Evolutionary conservation across 176 grass and related monocot species (phyloP).

Genomic region (Elymus sibiricus): DNA sequence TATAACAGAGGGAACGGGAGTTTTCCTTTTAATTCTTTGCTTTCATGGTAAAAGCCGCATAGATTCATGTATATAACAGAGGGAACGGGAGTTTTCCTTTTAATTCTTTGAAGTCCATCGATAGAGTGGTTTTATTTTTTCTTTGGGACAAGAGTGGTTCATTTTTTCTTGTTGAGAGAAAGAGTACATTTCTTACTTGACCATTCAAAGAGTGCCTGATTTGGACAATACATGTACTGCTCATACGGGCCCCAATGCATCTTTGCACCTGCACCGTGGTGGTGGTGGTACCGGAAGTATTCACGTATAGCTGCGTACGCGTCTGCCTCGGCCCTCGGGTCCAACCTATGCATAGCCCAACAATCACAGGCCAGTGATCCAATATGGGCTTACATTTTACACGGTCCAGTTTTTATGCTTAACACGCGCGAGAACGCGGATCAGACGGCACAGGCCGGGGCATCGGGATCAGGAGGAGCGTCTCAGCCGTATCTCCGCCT

Average conservation of each 20-base stretch:
- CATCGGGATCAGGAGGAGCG: background rate
- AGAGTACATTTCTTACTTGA: background rate
- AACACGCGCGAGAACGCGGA: background rate
- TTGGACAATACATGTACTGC: background rate
- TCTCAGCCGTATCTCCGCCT: background rate
- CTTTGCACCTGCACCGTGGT: background rate
- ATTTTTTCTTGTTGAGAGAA: too few species aligned
- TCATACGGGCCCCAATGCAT: background rate
- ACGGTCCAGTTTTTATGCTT: background rate
- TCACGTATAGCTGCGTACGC: background rate
- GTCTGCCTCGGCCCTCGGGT: background rate
- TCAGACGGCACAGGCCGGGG: background rate
- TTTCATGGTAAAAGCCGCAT: background rate
- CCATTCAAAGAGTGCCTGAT: background rate
- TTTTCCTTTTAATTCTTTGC: background rate
- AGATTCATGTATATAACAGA: background rate
- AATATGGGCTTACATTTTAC: conserved; percentile 3
- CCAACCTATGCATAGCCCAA: background rate
- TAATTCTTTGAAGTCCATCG: background rate
- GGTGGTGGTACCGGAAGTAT: background rate
- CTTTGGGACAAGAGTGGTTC: too few species aligned
- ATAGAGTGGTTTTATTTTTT: too few species aligned
- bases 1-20: background rate
- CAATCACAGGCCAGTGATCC: background rate
- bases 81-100: background rate